Evolutionary conservation across 495 filamentous ascomycete species (phyloP).

Genomic region (Neurospora sp.): DNA sequence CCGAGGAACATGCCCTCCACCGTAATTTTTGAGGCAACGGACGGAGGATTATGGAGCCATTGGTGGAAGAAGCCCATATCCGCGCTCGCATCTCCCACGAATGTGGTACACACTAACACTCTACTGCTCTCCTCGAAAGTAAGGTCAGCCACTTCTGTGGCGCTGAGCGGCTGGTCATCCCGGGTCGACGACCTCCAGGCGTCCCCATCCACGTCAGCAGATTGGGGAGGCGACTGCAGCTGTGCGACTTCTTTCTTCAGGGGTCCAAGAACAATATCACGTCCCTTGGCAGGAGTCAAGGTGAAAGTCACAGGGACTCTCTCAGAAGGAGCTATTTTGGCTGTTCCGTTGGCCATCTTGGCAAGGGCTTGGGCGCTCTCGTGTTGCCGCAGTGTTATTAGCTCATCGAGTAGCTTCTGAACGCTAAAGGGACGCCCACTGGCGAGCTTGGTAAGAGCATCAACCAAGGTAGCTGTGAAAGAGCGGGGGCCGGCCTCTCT

Average conservation of each 20-base stretch:
- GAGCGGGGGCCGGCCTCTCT: constrained; percentile 35
- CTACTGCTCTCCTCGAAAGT: constrained; percentile 39
- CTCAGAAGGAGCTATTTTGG: constrained; percentile 26
- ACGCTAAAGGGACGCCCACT: constrained; percentile 36
- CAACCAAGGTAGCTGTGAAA: constrained; percentile 39
- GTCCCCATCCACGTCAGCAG: constrained; percentile 25
- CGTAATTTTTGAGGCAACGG: constrained; percentile 38
- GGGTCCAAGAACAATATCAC: constrained; percentile 36
- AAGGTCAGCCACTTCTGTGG: constrained; percentile 34
- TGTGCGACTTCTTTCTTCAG: constrained; percentile 24
- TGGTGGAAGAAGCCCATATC: constrained; percentile 49
- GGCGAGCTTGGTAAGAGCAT: constrained; percentile 36
- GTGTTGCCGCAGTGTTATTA: constrained; percentile 30
- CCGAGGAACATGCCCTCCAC: constrained; percentile 51
- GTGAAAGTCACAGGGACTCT: constrained; percentile 38
- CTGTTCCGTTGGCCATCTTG: constrained; percentile 32
- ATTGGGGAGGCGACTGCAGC: constrained; percentile 30
- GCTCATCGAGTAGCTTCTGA: constrained; percentile 41
- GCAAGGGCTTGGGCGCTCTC: constrained; percentile 27
- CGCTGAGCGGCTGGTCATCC: constrained; percentile 28
- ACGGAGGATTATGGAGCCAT: constrained; percentile 41
- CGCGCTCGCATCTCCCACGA: constrained; percentile 45
- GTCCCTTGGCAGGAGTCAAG: constrained; percentile 37
- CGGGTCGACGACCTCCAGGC: constrained; percentile 17
- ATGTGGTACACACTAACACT: constrained; percentile 46